Base-by-base conservation (phyloP, 2,329 filamentous ascomycete genomes). In the Lecanicillium sp. region DNA sequence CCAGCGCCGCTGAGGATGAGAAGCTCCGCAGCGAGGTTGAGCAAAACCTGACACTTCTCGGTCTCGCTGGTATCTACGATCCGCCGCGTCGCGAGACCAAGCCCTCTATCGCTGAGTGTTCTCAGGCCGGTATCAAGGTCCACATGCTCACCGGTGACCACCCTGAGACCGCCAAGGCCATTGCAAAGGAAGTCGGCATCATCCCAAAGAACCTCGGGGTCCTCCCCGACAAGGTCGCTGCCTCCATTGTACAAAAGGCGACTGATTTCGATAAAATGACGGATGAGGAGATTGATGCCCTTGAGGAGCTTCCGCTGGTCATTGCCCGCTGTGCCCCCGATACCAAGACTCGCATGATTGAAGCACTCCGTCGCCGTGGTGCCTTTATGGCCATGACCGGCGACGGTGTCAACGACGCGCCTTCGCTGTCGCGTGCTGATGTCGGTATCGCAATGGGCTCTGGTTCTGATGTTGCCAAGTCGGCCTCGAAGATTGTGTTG, bases 371-470 rank as follows among this genome's bases (percentile, higher is more conserved):
- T 55, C 81, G 89, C 14, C 83, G 88, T 33, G 75, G 78, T 19
- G 77, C 78, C 17, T 91, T 86, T 64, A 87, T 84, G 64, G 87
- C 87, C 51, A 93, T 94, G 87, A 93, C 87, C 15, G 88, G 88
- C 50, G 88, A 94, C 57, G 88, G 88, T 39, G 88, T 93, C 53
- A 94, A 94, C 60, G 88, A 94, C 60, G 86, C 86, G 2, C 88
- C 88, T 0, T 89, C 86, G 4, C 74, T 94, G 27, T 87, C 87
- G 56, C 78, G 80, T 37, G 85, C 87, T 2, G 89, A 95, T 60
- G 87, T 95, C 5, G 88, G 87, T 54, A 95, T 93, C 55, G 87
- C 87, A 47, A 94, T 94, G 88, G 88, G 88, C n/a, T 83, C 84
- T 12, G 88, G 88, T 2, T 89, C 84, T 10, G 88, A 93, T 57